These are phyloP conservation scores for Fusarium abutilonis DNA, from an alignment of 2,329 filamentous ascomycete genomes.

Conservation along the genomic window DNA sequence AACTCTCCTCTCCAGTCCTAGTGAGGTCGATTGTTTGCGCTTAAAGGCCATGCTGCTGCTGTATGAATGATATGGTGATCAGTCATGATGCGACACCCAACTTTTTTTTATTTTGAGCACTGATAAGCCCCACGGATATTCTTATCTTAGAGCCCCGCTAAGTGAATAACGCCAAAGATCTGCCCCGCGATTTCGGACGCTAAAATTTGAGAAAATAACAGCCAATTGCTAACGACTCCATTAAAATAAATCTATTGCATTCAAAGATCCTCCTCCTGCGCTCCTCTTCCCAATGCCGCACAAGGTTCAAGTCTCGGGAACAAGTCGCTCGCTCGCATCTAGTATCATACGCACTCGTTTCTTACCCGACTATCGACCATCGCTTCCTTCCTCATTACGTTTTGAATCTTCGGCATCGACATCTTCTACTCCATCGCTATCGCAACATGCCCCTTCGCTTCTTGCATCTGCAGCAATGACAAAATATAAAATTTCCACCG, in stretches of 20 bases:
- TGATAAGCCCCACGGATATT: conserved; percentile 34
- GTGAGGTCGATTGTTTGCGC: conserved; percentile 52
- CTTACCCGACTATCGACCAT: neutral
- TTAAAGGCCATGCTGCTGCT: conserved; percentile 49
- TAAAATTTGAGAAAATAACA: conserved; percentile 5
- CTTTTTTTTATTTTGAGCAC: conserved; percentile 29
- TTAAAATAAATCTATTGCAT: conserved; percentile 2
- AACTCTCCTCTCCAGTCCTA: conserved; percentile 56
- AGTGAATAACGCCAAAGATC: conserved; percentile 11
- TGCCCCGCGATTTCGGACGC: conserved; percentile 22
- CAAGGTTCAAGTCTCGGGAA: conserved; percentile 1
- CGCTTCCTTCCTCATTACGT: neutral
- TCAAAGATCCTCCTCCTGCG: neutral
- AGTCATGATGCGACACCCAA: neutral
- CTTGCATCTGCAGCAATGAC: conserved; percentile 18
- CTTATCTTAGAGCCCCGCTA: conserved; percentile 35
- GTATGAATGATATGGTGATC: neutral
- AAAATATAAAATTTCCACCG: conserved; percentile 6
- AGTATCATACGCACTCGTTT: neutral
- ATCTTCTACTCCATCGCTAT: neutral
- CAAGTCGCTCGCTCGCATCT: conserved; percentile 4
- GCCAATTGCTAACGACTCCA: neutral
- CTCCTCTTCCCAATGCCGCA: conserved; percentile 19
- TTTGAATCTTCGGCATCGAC: neutral
- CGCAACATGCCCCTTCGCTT: conserved; percentile 25